Evolutionary conservation across 768 basidiomycete genomes (phyloP), one percentile per base, ranked within the genome.

Genomic region (Hericium coralloides): DNA sequence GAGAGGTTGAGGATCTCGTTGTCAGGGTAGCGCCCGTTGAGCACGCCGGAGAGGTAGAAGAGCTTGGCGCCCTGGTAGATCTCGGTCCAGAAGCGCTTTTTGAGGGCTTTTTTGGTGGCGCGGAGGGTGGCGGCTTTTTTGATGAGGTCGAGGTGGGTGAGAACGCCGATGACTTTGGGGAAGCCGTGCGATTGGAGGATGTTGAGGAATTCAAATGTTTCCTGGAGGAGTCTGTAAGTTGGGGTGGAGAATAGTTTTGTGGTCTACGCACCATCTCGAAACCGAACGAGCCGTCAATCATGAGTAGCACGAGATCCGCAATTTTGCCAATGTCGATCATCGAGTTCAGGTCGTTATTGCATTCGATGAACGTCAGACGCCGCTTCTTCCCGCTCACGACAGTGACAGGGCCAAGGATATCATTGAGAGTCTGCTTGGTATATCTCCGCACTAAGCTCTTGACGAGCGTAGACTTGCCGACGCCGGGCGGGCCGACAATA

Each of bases 11-110:
- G 81, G 63, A 98, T 94, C 73, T 99, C 97, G 18, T 83, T 84
- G 71, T 99, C 97, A 31, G 97, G 95, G 70, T 98, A 98, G 41
- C 95, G 90, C 18, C 97, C 97, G 64, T 98, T 98, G 64, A 98
- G 80, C 36, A 98, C 92, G 17, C 95, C 97, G 2, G 92, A 94
- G 52, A 98, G 85, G 70, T 97, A 98, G 73, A 98, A 98, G 8
- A 99, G 83, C 69, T 99, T 99, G 31, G 97, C 95, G 52, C 97
- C 97, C 65, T 94, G 90, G 70, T 98, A 98, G 12, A 99, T 98
- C 71, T 99, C 97, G 0, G 95, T 92, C 97, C 97, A 99, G 75
- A 99, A 99, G 10, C 97, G 90, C 67, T 92, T 97, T 73, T 99
- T 99, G 39, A 99, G 81, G 0, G 85, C 74, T 66, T 97, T 97